These are phyloP conservation scores for Parietichytrium sp. DNA, from an alignment of 108 stramenopile species.

Conservation along the genomic window DNA sequence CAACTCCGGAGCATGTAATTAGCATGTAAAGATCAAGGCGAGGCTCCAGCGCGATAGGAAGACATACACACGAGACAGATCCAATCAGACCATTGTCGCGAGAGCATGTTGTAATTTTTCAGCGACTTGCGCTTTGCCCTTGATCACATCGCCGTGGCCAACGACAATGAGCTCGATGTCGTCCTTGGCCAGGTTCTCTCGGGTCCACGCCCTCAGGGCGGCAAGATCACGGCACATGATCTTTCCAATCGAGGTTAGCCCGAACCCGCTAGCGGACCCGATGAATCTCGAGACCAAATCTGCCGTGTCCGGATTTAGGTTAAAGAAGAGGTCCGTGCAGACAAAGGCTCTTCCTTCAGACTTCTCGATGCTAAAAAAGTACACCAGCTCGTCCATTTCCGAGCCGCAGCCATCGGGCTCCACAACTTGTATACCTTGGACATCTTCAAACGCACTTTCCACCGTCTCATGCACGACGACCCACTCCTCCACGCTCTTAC, in stretches of 20 bases:
- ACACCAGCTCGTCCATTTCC: not conserved
- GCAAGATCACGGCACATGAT: constrained; percentile 8
- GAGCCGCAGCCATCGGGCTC: not conserved
- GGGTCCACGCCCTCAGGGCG: not conserved
- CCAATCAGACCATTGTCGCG: too few species aligned
- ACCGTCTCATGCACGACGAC: not conserved
- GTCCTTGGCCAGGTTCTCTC: not conserved
- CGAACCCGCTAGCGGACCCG: not conserved
- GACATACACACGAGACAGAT: too few species aligned
- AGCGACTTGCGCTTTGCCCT: too few species aligned
- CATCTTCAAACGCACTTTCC: not conserved
- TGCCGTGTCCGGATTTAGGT: not conserved
- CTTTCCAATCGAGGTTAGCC: not conserved
- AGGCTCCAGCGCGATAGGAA: too few species aligned
- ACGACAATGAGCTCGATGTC: not conserved
- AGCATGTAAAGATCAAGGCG: too few species aligned
- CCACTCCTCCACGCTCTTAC: not conserved
- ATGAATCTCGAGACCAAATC: not conserved
- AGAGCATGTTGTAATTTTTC: too few species aligned
- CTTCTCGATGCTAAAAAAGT: not conserved
- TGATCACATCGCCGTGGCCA: not conserved
- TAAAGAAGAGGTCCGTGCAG: not conserved
- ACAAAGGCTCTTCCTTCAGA: not conserved
- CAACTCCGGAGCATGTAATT: too few species aligned
- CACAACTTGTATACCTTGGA: not conserved